Evolutionary conservation across 768 basidiomycete genomes (phyloP).

Genomic region (Phaeotremella fagi): DNA sequence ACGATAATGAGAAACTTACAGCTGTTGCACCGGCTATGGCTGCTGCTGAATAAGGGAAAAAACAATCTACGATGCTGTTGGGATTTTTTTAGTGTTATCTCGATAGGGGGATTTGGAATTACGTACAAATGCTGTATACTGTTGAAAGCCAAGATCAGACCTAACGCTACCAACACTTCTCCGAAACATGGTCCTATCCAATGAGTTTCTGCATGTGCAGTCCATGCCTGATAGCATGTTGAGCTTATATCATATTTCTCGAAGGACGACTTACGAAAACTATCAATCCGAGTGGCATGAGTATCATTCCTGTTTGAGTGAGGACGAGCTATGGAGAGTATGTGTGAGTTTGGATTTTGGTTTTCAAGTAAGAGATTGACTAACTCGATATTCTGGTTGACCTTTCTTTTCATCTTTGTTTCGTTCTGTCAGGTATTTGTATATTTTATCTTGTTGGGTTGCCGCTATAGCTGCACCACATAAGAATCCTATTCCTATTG

Average conservation of each 20-base stretch:
- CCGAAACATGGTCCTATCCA: constrained; percentile 43
- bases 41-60: constrained; percentile 45
- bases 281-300: constrained; percentile 41
- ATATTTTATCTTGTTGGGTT: constrained; percentile 38
- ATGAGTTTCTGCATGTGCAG: constrained; percentile 32
- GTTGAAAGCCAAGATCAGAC: constrained; percentile 41
- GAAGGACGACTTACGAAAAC: constrained; percentile 27
- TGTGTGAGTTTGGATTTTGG: not conserved
- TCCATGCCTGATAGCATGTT: constrained; percentile 28
- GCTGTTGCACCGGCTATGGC: constrained; percentile 38
- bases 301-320: constrained; percentile 38
- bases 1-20: constrained; percentile 19
- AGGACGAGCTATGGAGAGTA: constrained; percentile 29
- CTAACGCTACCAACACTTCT: constrained; percentile 21
- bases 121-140: constrained; percentile 38
- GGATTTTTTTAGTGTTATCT: too few relatives aligned
- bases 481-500: constrained; percentile 33
- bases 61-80: constrained; percentile 41
- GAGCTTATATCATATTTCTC: not conserved
- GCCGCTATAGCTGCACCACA: constrained; percentile 26
- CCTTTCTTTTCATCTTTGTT: constrained; percentile 26
- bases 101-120: too few relatives aligned
- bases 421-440: constrained; percentile 26
- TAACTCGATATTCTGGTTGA: constrained; percentile 39
- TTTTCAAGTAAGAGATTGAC: constrained; percentile 1